Conservation (phyloP, 2,329 filamentous ascomycete genomes). For the Emmonsia crescens region DNA sequence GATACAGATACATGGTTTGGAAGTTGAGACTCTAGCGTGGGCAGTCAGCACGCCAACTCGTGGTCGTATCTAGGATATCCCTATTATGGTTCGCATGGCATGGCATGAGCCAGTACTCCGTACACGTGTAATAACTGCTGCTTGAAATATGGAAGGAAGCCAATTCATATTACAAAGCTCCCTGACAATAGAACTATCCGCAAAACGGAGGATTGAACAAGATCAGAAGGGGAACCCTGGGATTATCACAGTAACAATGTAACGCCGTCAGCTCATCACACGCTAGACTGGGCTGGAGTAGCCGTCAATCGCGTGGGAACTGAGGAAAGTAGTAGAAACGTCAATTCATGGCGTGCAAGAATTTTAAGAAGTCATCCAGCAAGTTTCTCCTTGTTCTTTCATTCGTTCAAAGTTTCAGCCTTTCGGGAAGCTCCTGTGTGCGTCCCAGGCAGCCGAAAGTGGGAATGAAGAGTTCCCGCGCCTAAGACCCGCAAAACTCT, state of each 20-base stretch:
- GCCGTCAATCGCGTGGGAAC: not conserved
- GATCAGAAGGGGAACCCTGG: not conserved
- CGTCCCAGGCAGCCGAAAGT: not conserved
- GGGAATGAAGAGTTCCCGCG: not conserved
- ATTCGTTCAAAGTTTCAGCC: not conserved
- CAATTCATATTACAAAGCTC: not conserved
- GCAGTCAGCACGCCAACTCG: no score
- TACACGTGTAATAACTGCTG: not conserved
- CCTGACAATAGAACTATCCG: not conserved
- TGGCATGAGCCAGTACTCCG: not conserved
- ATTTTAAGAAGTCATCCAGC: not conserved
- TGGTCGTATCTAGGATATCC: no score
- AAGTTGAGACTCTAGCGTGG: no score
- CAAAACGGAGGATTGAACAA: not conserved
- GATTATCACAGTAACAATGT: not conserved
- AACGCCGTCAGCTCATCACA: not conserved
- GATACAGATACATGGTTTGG: no score
- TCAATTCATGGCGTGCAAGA: not conserved
- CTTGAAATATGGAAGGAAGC: not conserved
- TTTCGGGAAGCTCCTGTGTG: not conserved
- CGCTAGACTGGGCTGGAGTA: not conserved
- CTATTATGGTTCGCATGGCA: not conserved
- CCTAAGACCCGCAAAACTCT: not conserved
- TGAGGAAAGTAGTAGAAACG: not conserved
- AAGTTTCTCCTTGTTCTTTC: not conserved